A percentile compares a stretch with the other conserved stretches of the same genome.
These are phyloP conservation scores for Metarhizium anisopliae DNA, from an alignment of 2,329 filamentous ascomycete genomes.

Conservation along the genomic window DNA sequence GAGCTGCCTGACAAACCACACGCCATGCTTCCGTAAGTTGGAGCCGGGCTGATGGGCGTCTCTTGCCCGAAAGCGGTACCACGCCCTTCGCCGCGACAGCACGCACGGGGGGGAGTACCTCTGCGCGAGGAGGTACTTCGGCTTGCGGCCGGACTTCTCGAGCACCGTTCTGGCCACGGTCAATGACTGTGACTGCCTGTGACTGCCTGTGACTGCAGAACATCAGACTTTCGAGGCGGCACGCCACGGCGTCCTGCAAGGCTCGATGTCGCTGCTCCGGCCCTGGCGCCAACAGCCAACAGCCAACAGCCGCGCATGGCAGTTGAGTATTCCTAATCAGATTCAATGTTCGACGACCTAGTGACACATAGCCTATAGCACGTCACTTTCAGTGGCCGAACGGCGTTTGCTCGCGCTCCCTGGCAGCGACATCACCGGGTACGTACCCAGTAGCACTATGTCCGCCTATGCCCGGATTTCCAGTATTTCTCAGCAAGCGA, in stretches of 20 bases:
- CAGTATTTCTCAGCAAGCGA: constrained; percentile 6
- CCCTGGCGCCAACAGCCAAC: too few relatives aligned
- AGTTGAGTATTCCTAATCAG: neutral
- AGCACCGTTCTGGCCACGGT: neutral
- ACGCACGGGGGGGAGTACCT: constrained; percentile 1
- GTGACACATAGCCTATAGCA: too few relatives aligned
- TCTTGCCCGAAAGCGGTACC: constrained; percentile 8
- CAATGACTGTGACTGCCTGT: neutral
- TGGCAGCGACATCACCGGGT: too few relatives aligned
- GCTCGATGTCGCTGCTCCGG: neutral
- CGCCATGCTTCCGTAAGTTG: neutral
- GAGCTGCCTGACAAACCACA: constrained; percentile 6
- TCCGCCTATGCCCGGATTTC: neutral
- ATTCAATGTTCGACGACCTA: neutral
- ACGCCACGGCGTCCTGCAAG: neutral
- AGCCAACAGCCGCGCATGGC: too few relatives aligned
- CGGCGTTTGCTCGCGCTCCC: neutral
- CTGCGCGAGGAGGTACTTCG: constrained; percentile 1
- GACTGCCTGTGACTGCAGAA: neutral
- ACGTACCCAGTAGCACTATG: neutral
- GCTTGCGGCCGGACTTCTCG: too few relatives aligned
- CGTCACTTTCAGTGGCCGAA: neutral
- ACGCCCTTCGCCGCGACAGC: neutral
- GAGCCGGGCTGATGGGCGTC: constrained; percentile 1
- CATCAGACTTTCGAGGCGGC: neutral